These are phyloP conservation scores for Pythium myriotylum DNA, from an alignment of 352 stramenopile genomes.

Conservation along the genomic window DNA sequence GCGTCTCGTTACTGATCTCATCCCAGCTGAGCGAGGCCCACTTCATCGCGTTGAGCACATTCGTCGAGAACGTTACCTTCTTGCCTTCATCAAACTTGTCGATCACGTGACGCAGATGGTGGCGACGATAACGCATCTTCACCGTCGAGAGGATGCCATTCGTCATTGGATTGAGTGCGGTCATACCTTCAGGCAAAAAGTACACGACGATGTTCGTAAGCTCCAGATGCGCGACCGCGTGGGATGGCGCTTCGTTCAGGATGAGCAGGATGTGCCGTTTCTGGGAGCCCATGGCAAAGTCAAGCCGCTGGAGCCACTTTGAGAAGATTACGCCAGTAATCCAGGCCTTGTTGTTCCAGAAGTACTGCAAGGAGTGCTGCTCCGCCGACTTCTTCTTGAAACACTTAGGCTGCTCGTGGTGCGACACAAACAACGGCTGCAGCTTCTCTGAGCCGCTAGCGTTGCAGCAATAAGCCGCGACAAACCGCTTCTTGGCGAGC, in stretches of 20 bases:
- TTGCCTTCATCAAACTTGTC: conserved; percentile 56
- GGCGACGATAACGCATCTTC: conserved; percentile 77
- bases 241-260: conserved; percentile 76
- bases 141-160: conserved; percentile 61
- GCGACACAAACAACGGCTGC: conserved; percentile 80
- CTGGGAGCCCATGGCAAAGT: conserved; percentile 77
- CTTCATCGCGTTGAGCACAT: conserved; percentile 81
- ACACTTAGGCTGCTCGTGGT: conserved; percentile 75
- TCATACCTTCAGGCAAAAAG: conserved; percentile 47
- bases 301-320: conserved; percentile 77
- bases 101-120: conserved; percentile 69
- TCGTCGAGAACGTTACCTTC: conserved; percentile 53
- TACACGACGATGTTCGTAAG: conserved; percentile 77
- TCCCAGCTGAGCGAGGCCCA: conserved; percentile 73
- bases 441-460: conserved; percentile 77
- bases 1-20: conserved; percentile 68
- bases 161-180: conserved; percentile 71
- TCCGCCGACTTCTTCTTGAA: conserved; percentile 79
- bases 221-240: conserved; percentile 76
- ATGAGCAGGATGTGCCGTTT: conserved; percentile 80
- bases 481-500: conserved; percentile 71
- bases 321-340: conserved; percentile 87
- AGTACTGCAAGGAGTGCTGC: conserved; percentile 82
- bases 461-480: conserved; percentile 66
- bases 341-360: conserved; percentile 82